Percentiles rank a stretch among this genome's conserved stretches.
phyloP scores from a whole-genome alignment of 2,329 filamentous ascomycete genomes.

The Cercospora beticola region DNA sequence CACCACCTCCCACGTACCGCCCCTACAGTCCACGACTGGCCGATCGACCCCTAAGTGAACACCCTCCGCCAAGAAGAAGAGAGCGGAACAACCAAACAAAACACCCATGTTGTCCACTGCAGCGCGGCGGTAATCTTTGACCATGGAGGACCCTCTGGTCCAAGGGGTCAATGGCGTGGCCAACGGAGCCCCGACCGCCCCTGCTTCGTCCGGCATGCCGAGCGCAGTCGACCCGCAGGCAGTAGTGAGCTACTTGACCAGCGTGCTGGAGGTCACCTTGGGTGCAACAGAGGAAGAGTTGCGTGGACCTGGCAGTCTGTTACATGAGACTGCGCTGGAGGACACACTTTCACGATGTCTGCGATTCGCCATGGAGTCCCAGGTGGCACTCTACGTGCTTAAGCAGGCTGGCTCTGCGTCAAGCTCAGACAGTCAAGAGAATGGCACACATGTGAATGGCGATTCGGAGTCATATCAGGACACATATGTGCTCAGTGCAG shows the following conservation, averaged over 20 bases:
- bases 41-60: conserved; percentile 8
- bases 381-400: conserved; percentile 85
- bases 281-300: conserved; percentile 69
- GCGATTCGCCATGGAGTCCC: conserved; percentile 84
- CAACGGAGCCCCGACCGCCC: conserved; percentile 33
- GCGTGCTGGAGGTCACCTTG: conserved; percentile 50
- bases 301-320: conserved; percentile 74
- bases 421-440: conserved; percentile 41
- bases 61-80: background rate
- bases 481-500: conserved; percentile 75
- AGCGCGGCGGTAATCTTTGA: conserved; percentile 8
- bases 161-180: conserved; percentile 38
- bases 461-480: conserved; percentile 48
- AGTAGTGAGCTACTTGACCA: conserved; percentile 51
- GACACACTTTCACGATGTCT: conserved; percentile 86
- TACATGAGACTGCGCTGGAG: conserved; percentile 67
- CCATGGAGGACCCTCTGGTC: conserved; percentile 43
- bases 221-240: conserved; percentile 47
- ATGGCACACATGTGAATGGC: conserved; percentile 43
- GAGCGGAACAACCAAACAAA: background rate
- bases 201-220: conserved; percentile 24
- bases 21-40: background rate
- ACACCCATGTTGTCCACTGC: conserved; percentile 7
- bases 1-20: background rate
- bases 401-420: conserved; percentile 63